Conservation (phyloP, 2,329 filamentous ascomycete genomes). For the Cyphellophora attinorum region DNA sequence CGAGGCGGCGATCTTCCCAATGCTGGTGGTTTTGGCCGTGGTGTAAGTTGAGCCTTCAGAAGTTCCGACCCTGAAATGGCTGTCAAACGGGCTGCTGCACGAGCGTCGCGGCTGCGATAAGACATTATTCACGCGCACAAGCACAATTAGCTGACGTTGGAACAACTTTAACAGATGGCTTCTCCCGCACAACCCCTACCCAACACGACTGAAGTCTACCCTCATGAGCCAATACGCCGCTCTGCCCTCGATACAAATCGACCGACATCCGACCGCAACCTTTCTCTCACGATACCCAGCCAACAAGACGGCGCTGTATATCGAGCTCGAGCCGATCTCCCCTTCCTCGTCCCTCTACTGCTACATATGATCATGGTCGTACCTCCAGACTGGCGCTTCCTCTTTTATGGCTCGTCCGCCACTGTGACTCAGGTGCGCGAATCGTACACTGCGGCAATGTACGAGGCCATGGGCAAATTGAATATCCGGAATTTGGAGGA, state of each 20-base stretch:
- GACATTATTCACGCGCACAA: too few relatives aligned
- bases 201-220: not conserved
- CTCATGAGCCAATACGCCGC: not conserved
- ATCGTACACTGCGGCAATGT: not conserved
- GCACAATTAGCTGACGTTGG: too few relatives aligned
- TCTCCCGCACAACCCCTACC: not conserved
- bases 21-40: not conserved
- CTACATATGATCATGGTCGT: slow-evolving; percentile 5
- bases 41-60: slow-evolving; percentile 1
- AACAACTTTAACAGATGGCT: not conserved
- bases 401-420: slow-evolving; percentile 3
- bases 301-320: slow-evolving; percentile 2
- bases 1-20: not conserved
- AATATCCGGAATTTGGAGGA: not conserved
- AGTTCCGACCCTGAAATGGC: too few relatives aligned
- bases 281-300: slow-evolving; percentile 1
- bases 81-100: too few relatives aligned
- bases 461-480: not conserved
- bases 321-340: slow-evolving; percentile 2
- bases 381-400: slow-evolving; percentile 5
- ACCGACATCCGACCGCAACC: slow-evolving; percentile 2
- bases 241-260: slow-evolving; percentile 2
- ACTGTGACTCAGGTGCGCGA: not conserved
- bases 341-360: slow-evolving; percentile 1
- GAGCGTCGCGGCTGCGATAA: too few relatives aligned